These are phyloP conservation scores for Harringtonia lauricola DNA, from an alignment of 2,329 filamentous ascomycete species.

Conservation along the genomic window DNA sequence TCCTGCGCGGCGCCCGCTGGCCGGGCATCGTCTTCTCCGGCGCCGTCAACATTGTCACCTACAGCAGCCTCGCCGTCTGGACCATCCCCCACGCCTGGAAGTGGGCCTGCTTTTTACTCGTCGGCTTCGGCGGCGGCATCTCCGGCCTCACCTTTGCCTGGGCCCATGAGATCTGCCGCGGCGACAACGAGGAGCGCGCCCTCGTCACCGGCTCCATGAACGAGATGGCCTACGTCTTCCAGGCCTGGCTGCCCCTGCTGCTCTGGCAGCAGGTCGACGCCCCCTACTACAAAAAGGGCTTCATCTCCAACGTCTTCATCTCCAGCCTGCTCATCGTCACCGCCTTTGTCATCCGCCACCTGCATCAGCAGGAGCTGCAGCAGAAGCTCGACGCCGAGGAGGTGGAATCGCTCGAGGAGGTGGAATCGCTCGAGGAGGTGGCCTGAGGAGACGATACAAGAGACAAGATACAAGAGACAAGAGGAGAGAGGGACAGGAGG, in stretches of 20 bases:
- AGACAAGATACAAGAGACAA: too few species aligned
- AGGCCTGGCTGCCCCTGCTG: conserved; percentile 50
- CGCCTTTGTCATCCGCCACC: conserved; percentile 32
- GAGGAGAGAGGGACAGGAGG: too few species aligned
- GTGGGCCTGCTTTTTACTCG: conserved; percentile 51
- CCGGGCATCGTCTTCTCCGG: conserved; percentile 24
- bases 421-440: too few species aligned
- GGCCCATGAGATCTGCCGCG: conserved; percentile 16
- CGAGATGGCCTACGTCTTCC: conserved; percentile 16
- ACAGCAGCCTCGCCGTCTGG: conserved; percentile 30
- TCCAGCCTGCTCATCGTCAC: conserved; percentile 36
- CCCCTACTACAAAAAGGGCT: conserved; percentile 50
- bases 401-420: too few species aligned
- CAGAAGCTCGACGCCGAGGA: not conserved
- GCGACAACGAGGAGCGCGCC: conserved; percentile 17
- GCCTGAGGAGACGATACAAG: too few species aligned
- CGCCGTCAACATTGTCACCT: conserved; percentile 23
- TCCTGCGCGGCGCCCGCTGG: conserved; percentile 21
- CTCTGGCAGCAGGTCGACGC: conserved; percentile 56
- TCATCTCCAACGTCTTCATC: conserved; percentile 40
- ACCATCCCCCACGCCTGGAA: conserved; percentile 41
- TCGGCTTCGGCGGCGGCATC: conserved; percentile 27
- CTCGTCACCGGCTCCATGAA: conserved; percentile 15
- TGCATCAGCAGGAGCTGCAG: conserved; percentile 31
- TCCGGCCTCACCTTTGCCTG: conserved; percentile 22